A percentile compares a stretch with the other conserved stretches of the same genome.
Conservation (phyloP, 345 rosid genomes). For the Arabis alpina region DNA sequence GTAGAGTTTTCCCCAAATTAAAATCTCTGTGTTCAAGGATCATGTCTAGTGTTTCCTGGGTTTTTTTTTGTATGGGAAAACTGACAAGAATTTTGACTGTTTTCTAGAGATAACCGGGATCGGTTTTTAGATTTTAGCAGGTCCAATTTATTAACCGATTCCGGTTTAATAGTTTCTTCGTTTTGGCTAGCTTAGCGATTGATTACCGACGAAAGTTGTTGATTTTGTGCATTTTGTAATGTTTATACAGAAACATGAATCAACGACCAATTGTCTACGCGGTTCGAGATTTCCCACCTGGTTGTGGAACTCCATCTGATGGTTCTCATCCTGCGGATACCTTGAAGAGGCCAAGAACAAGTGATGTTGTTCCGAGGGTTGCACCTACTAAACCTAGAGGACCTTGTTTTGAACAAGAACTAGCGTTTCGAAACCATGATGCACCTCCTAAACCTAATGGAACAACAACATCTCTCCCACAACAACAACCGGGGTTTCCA, state of each 20-base stretch:
- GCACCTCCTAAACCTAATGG: not conserved
- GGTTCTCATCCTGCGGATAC: not conserved
- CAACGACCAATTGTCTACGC: slow-evolving; percentile 25
- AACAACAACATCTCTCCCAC: not conserved
- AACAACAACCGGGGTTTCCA: not conserved
- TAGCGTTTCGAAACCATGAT: not conserved
- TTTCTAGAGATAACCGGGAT: not conserved
- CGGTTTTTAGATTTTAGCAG: not conserved
- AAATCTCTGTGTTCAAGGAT: not conserved
- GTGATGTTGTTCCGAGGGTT: not conserved
- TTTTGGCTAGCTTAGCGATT: not conserved
- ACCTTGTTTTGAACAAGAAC: not conserved
- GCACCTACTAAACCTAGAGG: not conserved
- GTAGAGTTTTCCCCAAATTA: not conserved
- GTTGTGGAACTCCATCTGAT: slow-evolving; percentile 16
- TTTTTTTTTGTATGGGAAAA: not conserved
- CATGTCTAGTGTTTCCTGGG: too few species aligned
- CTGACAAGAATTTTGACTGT: not conserved
- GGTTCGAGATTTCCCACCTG: slow-evolving; percentile 21
- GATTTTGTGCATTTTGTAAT: not conserved
- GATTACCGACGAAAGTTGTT: not conserved
- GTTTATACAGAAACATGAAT: slow-evolving; percentile 20
- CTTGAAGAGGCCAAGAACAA: slow-evolving; percentile 8
- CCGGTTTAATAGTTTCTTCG: not conserved
- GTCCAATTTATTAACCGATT: not conserved